phyloP scores from a whole-genome alignment of 2,329 filamentous ascomycete species.

The Ustulina deusta region DNA sequence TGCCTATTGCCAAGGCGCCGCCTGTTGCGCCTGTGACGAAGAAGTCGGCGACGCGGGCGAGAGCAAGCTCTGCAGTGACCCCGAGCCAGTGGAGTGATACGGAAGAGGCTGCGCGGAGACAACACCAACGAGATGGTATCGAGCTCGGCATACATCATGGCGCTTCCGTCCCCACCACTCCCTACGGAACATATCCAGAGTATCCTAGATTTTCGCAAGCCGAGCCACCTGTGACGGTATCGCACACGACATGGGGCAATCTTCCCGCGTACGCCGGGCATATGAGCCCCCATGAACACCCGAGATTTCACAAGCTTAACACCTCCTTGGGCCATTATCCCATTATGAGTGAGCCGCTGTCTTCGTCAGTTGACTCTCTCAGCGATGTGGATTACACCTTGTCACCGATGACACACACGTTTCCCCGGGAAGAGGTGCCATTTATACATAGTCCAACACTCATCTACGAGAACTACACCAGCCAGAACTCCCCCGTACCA shows the following conservation, averaged over 20 bases:
- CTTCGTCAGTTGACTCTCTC: slow-evolving; percentile 68
- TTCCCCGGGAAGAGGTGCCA: slow-evolving; percentile 65
- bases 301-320: slow-evolving; percentile 60
- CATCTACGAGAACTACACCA: slow-evolving; percentile 68
- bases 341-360: slow-evolving; percentile 63
- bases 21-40: slow-evolving; percentile 65
- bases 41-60: slow-evolving; percentile 59
- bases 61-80: slow-evolving; percentile 59
- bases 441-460: slow-evolving; percentile 67
- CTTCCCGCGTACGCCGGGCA: slow-evolving; percentile 60
- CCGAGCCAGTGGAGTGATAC: slow-evolving; percentile 56
- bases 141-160: slow-evolving; percentile 54
- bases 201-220: slow-evolving; percentile 65
- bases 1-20: slow-evolving; percentile 73
- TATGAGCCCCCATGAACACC: slow-evolving; percentile 53
- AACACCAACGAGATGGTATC: slow-evolving; percentile 54
- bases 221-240: slow-evolving; percentile 56
- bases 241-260: slow-evolving; percentile 60
- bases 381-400: slow-evolving; percentile 71
- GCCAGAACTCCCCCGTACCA: slow-evolving; percentile 65
- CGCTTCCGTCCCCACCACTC: slow-evolving; percentile 57
- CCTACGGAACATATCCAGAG: slow-evolving; percentile 58
- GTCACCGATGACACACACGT: slow-evolving; percentile 67
- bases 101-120: slow-evolving; percentile 53
- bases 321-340: slow-evolving; percentile 55